Base-by-base conservation (phyloP, 139 green algal genomes). In the Micromonas commoda region DNA sequence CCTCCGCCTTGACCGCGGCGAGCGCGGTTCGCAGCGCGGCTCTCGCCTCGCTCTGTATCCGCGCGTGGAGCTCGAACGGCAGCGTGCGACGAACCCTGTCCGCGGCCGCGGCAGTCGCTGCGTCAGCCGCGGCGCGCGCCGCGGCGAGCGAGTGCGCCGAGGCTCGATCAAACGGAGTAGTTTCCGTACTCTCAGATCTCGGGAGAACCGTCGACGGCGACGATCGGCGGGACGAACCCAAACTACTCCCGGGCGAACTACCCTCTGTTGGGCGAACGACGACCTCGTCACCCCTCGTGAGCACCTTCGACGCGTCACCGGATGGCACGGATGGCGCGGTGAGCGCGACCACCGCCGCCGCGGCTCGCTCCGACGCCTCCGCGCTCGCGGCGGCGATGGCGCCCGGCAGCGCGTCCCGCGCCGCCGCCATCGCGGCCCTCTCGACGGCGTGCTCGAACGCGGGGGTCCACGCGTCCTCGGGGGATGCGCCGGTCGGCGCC, bases 31-130 rank as follows among this genome's bases (percentile, higher is more conserved):
- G 60, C 13, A 71, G 29, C 64, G 33, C 32, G 26, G n/a, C 2
- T 6, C 37, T 29, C 21, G 68, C 68, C 21, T 75, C 68, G 2
- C 23, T 61, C 2, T 29, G 34, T 28, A 75, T 75, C 34, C 37
- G 13, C 24, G 37, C 38, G 68, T 61, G 68, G n/a, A 75, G 68
- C 68, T 75, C 68, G 33, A 75, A 75, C 37, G 68, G 68, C 38
- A 61, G n/a, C 31, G 31, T 63, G 21, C 37, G 3, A 13, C 68
- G 37, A 28, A 61, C 37, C 1, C 68, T 35, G 1, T 61, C 68
- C 37, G 68, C 21, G 1, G 68, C 68, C 19, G 68, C 37, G 31
- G 31, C n/a, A 35, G 20, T 29, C 35, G 68, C 68, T 24, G 68
- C 68, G 29, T 75, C 68, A 13, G 37, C 38, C 0, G 68, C 68